These are phyloP conservation scores for Meyerozyma sp. DNA, from an alignment of 1,139 yeast species.

Conservation along the genomic window DNA sequence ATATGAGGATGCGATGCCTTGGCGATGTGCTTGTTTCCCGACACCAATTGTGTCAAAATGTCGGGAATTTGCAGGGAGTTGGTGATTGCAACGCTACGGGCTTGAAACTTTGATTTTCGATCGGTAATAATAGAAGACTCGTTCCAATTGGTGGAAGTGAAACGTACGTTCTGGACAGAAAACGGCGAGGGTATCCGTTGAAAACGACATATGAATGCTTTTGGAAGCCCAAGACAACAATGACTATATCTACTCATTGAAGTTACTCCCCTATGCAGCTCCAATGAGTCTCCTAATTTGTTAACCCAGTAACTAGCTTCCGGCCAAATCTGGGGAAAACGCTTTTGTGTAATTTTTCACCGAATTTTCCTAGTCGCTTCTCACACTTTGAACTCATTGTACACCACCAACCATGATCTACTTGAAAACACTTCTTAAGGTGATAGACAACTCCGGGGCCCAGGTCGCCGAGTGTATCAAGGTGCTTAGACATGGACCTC, in stretches of 20 bases:
- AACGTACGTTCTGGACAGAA: neutral
- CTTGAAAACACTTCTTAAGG: constrained; percentile 81
- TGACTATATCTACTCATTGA: no score
- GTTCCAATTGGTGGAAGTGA: constrained; percentile 18
- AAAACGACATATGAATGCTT: no score
- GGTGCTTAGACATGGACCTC: constrained; percentile 85
- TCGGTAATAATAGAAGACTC: constrained; percentile 26
- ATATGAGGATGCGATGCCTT: constrained; percentile 62
- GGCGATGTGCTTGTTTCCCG: constrained; percentile 34
- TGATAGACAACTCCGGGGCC: constrained; percentile 94
- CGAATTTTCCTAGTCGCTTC: neutral
- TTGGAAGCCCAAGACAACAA: no score
- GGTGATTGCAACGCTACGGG: constrained; percentile 39
- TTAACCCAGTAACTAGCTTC: no score
- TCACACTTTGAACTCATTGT: neutral
- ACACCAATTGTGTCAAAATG: constrained; percentile 31
- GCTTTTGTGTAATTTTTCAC: constrained; percentile 1
- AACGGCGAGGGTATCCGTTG: neutral
- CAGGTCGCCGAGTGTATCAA: constrained; percentile 93
- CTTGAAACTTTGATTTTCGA: constrained; percentile 60
- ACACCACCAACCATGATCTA: constrained; percentile 55
- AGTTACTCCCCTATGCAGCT: no score
- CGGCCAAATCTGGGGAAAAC: neutral
- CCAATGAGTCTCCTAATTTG: neutral
- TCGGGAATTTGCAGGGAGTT: constrained; percentile 32